Evolutionary conservation across 2,329 filamentous ascomycete species (phyloP), one percentile per base, ranked within the genome.

Genomic region (Basipetospora chlamydospora): DNA sequence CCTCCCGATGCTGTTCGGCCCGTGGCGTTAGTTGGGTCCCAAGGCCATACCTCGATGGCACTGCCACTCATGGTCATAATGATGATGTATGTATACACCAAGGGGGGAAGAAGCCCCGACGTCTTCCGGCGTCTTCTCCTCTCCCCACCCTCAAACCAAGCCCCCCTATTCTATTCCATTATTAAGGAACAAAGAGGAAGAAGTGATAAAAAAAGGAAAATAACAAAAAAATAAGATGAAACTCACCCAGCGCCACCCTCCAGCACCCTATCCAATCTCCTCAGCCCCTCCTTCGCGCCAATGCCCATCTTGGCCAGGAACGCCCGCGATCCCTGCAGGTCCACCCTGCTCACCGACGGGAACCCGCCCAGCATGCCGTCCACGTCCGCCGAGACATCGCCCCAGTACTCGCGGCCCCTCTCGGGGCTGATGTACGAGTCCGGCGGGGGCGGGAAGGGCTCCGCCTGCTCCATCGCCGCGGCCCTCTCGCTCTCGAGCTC

Each of bases 361-460:
- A 63, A 62, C 56, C 87, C 82, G 42, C 84, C 86, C 2, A 93
- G 77, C 78, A 90, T 87, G 49, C 84, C 83, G 47, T 80, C 69
- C 32, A 61, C 55, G 35, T 64, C 57, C 28, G 63, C 59, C 2
- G 55, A 53, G 36, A 63, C 47, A 16, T 49, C 46, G 36, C 66
- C 49, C 67, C 67, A 72, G 50, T 71, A 72, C 17, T 50, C 47
- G 12, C 54, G 54, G 11, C 58, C 55, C 32, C 58, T 56, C 10
- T 50, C 50, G 2, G 47, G 47, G 37, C 48, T 51, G 40, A 61
- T 56, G 9, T 48, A 44, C 9, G 52, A 48, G 37, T 61, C 56
- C n/a, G 55, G 30, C 12, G 26, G n/a, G n/a, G n/a, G n/a, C n/a
- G n/a, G n/a, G n/a, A n/a, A n/a, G n/a, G n/a, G n/a, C n/a, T n/a